Evolutionary conservation across 179 eudicot genomes (phyloP).

Genomic region (Beta macrorhiza): DNA sequence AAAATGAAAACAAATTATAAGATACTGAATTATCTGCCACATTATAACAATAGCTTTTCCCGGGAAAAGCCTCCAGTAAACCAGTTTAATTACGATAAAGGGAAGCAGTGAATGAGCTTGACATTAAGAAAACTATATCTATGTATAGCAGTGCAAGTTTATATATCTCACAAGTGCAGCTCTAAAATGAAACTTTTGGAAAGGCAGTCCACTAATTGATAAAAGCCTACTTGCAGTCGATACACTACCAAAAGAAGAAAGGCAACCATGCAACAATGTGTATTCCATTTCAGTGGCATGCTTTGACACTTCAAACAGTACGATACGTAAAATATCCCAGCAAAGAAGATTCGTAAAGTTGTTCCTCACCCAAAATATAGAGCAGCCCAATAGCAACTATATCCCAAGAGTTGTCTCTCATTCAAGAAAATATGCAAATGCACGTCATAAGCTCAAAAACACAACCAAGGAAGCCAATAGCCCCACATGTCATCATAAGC

Average conservation of each 20-base stretch:
- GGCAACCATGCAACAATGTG: neutral
- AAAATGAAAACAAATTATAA: neutral
- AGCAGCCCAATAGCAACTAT: neutral
- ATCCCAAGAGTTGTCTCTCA: neutral
- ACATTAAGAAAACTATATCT: neutral
- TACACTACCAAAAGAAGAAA: neutral
- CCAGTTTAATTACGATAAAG: neutral
- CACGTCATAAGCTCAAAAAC: neutral
- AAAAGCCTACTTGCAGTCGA: neutral
- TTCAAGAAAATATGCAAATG: neutral
- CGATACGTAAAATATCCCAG: neutral
- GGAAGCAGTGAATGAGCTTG: neutral
- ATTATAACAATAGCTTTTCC: neutral
- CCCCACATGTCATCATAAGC: neutral
- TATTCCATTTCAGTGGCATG: neutral
- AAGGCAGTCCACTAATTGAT: neutral
- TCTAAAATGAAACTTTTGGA: neutral
- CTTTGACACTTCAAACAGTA: neutral
- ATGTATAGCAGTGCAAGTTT: neutral
- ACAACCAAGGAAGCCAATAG: neutral
- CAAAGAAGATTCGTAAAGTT: neutral
- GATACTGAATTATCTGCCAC: neutral
- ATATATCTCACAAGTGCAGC: neutral
- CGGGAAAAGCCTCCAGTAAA: neutral
- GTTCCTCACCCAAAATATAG: neutral